phyloP scores from a whole-genome alignment of 805 yeast genomes.

The Maudiozyma bulderi region DNA sequence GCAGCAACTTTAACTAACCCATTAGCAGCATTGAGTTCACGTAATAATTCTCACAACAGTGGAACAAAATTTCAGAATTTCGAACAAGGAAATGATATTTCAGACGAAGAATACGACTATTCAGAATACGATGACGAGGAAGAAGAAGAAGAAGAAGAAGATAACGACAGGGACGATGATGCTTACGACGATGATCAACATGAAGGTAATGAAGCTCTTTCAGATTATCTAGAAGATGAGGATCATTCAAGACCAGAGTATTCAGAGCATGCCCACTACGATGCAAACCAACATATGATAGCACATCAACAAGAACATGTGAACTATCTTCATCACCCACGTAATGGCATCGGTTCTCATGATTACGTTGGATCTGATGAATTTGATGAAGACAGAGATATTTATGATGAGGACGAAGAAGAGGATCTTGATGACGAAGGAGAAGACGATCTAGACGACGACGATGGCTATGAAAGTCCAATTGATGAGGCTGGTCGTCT shows the following conservation, averaged over 20 bases:
- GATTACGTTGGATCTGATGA: background rate
- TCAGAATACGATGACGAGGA: conserved; percentile 13
- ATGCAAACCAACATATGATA: conserved; percentile 5
- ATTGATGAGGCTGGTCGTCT: conserved; percentile 55
- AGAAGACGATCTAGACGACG: conserved; percentile 13
- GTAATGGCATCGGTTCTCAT: background rate
- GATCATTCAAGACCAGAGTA: conserved; percentile 5
- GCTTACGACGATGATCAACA: conserved; percentile 5
- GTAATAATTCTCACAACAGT: background rate
- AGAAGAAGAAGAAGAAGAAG: conserved; percentile 13
- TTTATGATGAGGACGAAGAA: conserved; percentile 7
- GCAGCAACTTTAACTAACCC: conserved; percentile 15
- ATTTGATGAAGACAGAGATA: conserved; percentile 7
- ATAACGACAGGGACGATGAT: conserved; percentile 14
- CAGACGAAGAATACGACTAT: conserved; percentile 15
- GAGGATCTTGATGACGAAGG: conserved; percentile 10
- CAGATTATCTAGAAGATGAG: conserved; percentile 23
- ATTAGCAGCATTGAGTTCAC: conserved; percentile 2
- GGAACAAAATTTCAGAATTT: conserved; percentile 13
- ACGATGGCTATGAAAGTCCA: conserved; percentile 28
- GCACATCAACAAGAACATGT: conserved; percentile 2
- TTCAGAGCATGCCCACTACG: conserved; percentile 2
- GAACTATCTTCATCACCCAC: background rate
- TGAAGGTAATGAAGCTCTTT: conserved; percentile 16
- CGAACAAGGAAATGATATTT: conserved; percentile 13